phyloP scores from a whole-genome alignment of 78 protist genomes.

The Dictyostelium discoideum region DNA sequence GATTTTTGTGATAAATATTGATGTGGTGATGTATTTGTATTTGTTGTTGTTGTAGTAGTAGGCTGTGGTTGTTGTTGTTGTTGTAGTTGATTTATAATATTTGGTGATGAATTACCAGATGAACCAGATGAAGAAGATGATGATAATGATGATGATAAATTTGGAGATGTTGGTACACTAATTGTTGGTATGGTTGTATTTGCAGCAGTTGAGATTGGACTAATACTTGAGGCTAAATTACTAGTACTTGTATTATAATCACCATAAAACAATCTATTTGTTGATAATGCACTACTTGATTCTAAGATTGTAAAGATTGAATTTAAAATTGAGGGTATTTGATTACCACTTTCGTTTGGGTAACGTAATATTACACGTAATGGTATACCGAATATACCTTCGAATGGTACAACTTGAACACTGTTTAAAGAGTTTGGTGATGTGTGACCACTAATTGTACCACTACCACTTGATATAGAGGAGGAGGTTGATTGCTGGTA shows the following conservation, averaged over 20 bases:
- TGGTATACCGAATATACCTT: constrained; percentile 76
- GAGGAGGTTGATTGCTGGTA: neutral
- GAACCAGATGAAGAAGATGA: neutral
- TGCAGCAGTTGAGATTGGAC: neutral
- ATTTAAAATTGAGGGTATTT: constrained; percentile 56
- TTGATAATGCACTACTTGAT: constrained; percentile 41
- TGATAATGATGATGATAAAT: constrained; percentile 9
- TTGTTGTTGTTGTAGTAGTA: neutral
- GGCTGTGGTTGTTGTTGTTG: neutral
- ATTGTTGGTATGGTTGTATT: neutral
- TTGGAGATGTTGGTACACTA: neutral
- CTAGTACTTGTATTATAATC: neutral
- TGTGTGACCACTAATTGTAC: neutral
- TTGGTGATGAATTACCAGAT: neutral
- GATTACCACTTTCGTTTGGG: constrained; percentile 43
- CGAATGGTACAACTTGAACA: constrained; percentile 30
- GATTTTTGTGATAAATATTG: neutral
- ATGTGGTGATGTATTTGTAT: neutral
- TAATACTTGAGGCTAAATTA: neutral
- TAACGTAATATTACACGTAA: constrained; percentile 57
- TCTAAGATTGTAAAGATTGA: constrained; percentile 21
- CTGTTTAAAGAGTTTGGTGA: neutral
- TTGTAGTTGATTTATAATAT: neutral
- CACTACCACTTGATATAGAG: neutral
- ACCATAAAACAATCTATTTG: constrained; percentile 6